Evolutionary conservation across 345 rosid genomes (phyloP).

Genomic region (Streptanthus diversifolius): DNA sequence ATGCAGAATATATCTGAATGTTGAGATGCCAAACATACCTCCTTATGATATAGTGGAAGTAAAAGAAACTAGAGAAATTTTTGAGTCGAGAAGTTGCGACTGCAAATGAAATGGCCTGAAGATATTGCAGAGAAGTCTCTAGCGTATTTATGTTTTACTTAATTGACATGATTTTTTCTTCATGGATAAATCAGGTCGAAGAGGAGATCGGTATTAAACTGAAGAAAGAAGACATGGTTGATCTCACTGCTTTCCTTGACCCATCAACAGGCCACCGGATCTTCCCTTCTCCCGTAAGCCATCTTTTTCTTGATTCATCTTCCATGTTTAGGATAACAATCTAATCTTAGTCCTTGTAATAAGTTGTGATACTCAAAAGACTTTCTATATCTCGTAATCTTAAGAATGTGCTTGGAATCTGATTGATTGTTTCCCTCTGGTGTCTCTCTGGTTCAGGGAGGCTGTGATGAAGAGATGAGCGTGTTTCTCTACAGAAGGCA

Average conservation of each 20-base stretch:
- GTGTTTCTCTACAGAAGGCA: conserved; percentile 60
- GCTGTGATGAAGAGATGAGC: conserved; percentile 88
- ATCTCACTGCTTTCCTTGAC: conserved; percentile 81
- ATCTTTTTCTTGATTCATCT: background rate
- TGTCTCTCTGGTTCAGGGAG: conserved; percentile 53
- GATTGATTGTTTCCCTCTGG: background rate
- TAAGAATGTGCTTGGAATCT: background rate
- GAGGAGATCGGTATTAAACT: conserved; percentile 82
- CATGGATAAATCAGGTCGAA: conserved; percentile 52
- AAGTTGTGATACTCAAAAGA: background rate
- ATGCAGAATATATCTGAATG: background rate
- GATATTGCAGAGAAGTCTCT: too few relatives aligned
- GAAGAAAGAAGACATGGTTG: conserved; percentile 68
- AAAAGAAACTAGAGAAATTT: background rate
- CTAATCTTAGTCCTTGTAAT: background rate
- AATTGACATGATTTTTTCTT: background rate
- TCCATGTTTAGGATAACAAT: background rate
- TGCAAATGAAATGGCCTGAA: background rate
- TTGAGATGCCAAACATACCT: background rate
- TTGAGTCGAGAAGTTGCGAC: background rate
- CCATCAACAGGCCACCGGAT: conserved; percentile 61
- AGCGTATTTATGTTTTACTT: too few relatives aligned
- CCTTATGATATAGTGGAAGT: background rate
- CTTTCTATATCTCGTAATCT: background rate
- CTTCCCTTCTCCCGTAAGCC: conserved; percentile 71